Evolutionary conservation across 2,329 filamentous ascomycete species (phyloP).

Genomic region (Arthroderma sp.): DNA sequence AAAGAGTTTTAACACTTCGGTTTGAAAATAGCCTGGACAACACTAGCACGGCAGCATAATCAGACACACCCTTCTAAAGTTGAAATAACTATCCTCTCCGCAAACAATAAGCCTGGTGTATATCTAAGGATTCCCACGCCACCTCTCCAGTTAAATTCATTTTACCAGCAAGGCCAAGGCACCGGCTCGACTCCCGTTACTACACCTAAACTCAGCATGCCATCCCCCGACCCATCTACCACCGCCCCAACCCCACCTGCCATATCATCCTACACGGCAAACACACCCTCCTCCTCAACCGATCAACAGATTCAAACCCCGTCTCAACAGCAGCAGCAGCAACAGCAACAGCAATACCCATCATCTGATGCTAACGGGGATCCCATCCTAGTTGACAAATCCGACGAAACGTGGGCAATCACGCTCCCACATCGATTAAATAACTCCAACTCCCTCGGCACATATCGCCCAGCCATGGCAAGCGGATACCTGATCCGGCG

Average conservation of each 20-base stretch:
- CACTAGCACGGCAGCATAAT: slow-evolving; percentile 26
- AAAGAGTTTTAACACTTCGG: neutral
- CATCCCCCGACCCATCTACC: slow-evolving; percentile 31
- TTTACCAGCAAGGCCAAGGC: slow-evolving; percentile 14
- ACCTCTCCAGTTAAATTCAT: slow-evolving; percentile 20
- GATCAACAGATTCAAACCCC: slow-evolving; percentile 4
- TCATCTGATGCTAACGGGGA: slow-evolving; percentile 39
- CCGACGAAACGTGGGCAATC: slow-evolving; percentile 46
- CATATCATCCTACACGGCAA: slow-evolving; percentile 14
- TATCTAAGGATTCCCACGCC: slow-evolving; percentile 21
- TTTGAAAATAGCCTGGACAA: slow-evolving; percentile 22
- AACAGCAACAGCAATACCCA: slow-evolving; percentile 26
- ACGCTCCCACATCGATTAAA: slow-evolving; percentile 39
- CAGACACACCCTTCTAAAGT: slow-evolving; percentile 20
- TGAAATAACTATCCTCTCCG: slow-evolving; percentile 25
- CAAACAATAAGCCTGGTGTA: slow-evolving; percentile 24
- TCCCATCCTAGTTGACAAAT: slow-evolving; percentile 42
- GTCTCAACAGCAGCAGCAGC: neutral
- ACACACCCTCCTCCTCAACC: slow-evolving; percentile 11
- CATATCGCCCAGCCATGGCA: slow-evolving; percentile 28
- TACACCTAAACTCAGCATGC: slow-evolving; percentile 25
- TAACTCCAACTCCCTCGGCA: slow-evolving; percentile 26
- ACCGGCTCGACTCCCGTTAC: slow-evolving; percentile 24
- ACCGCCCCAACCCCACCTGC: slow-evolving; percentile 24
- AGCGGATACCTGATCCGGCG: slow-evolving; percentile 36